Evolutionary conservation across 2,329 filamentous ascomycete species (phyloP).

Genomic region (Sclerotinia subarctica): DNA sequence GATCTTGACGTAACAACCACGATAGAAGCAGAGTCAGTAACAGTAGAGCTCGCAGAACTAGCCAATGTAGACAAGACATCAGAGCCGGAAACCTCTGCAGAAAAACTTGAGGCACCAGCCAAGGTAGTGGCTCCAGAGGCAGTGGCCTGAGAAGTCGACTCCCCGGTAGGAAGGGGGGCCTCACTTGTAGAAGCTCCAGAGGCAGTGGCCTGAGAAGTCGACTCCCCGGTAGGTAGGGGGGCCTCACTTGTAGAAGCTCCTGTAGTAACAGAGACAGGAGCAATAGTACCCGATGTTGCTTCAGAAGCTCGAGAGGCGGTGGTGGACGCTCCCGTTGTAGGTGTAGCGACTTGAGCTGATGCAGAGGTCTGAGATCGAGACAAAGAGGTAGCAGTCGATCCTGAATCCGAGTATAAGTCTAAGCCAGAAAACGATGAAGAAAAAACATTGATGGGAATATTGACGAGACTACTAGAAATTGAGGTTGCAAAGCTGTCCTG

Average conservation of each 20-base stretch:
- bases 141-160: slow-evolving; percentile 18
- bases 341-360: slow-evolving; percentile 9
- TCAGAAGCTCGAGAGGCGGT: slow-evolving; percentile 2
- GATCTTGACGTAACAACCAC: slow-evolving; percentile 23
- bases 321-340: slow-evolving; percentile 7
- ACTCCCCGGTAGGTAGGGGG: slow-evolving; percentile 5
- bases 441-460: slow-evolving; percentile 6
- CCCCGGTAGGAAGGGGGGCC: slow-evolving; percentile 10
- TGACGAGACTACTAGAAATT: slow-evolving; percentile 13
- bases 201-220: slow-evolving; percentile 20
- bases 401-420: slow-evolving; percentile 24
- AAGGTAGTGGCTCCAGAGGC: slow-evolving; percentile 23
- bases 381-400: slow-evolving; percentile 15
- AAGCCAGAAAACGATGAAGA: slow-evolving; percentile 18
- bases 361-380: slow-evolving; percentile 15
- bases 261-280: neutral
- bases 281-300: neutral
- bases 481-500: slow-evolving; percentile 1
- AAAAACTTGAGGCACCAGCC: slow-evolving; percentile 21
- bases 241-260: slow-evolving; percentile 21
- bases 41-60: slow-evolving; percentile 22
- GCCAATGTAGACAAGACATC: slow-evolving; percentile 20
- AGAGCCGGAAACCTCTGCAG: slow-evolving; percentile 28
- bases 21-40: slow-evolving; percentile 17
- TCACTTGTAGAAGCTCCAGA: slow-evolving; percentile 23